phyloP scores from a whole-genome alignment of 75 land plant species.

The Chamaecyparis obtusa region DNA sequence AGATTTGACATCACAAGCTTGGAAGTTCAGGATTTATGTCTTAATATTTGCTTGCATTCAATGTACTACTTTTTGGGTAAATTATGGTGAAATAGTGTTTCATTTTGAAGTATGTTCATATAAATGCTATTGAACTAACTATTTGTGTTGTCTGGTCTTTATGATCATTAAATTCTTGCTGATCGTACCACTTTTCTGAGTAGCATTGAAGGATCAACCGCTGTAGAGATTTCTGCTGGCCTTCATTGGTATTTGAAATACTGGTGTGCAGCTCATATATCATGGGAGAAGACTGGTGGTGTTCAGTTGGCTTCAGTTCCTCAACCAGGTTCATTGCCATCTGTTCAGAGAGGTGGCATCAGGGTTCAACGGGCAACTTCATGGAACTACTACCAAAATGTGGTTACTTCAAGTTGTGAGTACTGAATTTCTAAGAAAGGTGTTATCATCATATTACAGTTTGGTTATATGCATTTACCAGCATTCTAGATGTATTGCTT shows the following conservation, averaged over 20 bases:
- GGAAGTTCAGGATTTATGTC: background rate
- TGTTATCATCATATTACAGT: background rate
- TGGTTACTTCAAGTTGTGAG: conserved; percentile 80
- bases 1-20: background rate
- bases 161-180: background rate
- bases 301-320: conserved; percentile 63
- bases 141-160: background rate
- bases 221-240: conserved; percentile 72
- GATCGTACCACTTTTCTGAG: conserved; percentile 6
- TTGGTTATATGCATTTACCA: background rate
- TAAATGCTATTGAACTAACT: background rate
- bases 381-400: conserved; percentile 86
- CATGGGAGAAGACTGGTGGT: conserved; percentile 82
- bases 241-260: conserved; percentile 79
- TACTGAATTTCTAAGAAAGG: background rate
- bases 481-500: background rate
- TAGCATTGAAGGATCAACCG: conserved; percentile 68
- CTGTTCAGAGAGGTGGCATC: conserved; percentile 32
- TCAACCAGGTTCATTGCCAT: conserved; percentile 52
- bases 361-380: conserved; percentile 56
- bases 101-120: background rate
- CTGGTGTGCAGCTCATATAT: conserved; percentile 73
- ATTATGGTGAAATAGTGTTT: background rate
- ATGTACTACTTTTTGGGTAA: background rate
- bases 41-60: background rate